phyloP scores from a whole-genome alignment of 108 stramenopile genomes.

The Nitzschia inconspicua region DNA sequence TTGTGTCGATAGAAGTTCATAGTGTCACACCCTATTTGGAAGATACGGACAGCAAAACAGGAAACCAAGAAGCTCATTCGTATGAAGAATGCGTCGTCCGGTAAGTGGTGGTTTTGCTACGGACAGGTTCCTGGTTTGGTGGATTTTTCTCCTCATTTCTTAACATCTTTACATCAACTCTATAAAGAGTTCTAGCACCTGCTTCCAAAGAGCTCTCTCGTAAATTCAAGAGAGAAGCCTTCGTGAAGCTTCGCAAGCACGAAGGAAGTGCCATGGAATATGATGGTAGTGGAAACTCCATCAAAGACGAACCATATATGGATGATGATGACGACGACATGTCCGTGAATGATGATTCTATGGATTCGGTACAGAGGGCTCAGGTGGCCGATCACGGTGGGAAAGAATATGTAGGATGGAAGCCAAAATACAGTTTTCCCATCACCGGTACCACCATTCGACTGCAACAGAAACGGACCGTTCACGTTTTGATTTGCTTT shows the following conservation, averaged over 20 bases:
- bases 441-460: conserved; percentile 31
- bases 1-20: conserved; percentile 46
- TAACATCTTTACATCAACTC: too few species aligned
- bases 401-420: conserved; percentile 46
- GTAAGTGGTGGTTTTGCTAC: conserved; percentile 9
- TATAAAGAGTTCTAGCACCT: conserved; percentile 23
- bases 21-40: conserved; percentile 10
- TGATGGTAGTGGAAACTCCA: conserved; percentile 1
- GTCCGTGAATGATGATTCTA: not conserved
- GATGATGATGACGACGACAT: conserved; percentile 21
- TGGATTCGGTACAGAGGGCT: not conserved
- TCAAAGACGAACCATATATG: too few species aligned
- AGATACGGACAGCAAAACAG: conserved; percentile 3
- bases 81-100: conserved; percentile 47
- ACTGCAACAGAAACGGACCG: conserved; percentile 22
- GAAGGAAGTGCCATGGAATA: conserved; percentile 10
- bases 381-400: conserved; percentile 25
- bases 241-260: conserved; percentile 2
- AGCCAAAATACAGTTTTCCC: conserved; percentile 54
- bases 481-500: conserved; percentile 27
- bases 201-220: conserved; percentile 3
- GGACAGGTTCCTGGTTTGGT: not conserved
- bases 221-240: conserved; percentile 12
- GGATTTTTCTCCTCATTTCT: too few species aligned
- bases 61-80: not conserved